Percentiles rank a stretch among this genome's conserved stretches.
Evolutionary conservation across 345 rosid genomes (phyloP).

Genomic region (Brassica incana): DNA sequence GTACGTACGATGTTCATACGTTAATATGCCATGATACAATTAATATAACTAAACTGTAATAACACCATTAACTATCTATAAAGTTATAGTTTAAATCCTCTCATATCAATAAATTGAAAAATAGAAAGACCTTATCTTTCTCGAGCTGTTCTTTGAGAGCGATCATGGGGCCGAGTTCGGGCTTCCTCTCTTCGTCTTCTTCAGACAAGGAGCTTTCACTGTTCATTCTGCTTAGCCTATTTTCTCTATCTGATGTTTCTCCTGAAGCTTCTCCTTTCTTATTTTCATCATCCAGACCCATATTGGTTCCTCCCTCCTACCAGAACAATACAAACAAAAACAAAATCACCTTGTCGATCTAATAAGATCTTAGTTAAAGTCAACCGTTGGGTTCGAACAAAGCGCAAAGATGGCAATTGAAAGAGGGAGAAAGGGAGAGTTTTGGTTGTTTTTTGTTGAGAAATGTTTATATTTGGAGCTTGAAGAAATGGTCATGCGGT

Average conservation of each 20-base stretch:
- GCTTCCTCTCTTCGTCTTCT: constrained; percentile 35
- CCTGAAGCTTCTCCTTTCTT: constrained; percentile 29
- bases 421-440: constrained; percentile 2
- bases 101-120: neutral
- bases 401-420: constrained; percentile 21
- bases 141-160: neutral
- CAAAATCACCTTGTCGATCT: constrained; percentile 12
- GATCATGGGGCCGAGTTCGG: constrained; percentile 45
- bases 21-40: neutral
- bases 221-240: constrained; percentile 32
- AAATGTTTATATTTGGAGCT: constrained; percentile 42
- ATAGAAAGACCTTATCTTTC: neutral
- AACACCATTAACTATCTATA: neutral
- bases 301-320: constrained; percentile 12
- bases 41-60: neutral
- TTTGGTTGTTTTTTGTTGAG: constrained; percentile 19
- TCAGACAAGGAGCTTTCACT: constrained; percentile 42
- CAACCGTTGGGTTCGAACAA: constrained; percentile 6
- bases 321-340: neutral
- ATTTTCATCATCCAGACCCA: constrained; percentile 36
- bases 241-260: constrained; percentile 31
- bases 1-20: neutral
- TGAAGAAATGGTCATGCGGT: constrained; percentile 37
- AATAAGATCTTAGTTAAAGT: neutral
- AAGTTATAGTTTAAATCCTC: neutral